Evolutionary conservation across 805 yeast genomes (phyloP).

Genomic region (Spathaspora arborariae): DNA sequence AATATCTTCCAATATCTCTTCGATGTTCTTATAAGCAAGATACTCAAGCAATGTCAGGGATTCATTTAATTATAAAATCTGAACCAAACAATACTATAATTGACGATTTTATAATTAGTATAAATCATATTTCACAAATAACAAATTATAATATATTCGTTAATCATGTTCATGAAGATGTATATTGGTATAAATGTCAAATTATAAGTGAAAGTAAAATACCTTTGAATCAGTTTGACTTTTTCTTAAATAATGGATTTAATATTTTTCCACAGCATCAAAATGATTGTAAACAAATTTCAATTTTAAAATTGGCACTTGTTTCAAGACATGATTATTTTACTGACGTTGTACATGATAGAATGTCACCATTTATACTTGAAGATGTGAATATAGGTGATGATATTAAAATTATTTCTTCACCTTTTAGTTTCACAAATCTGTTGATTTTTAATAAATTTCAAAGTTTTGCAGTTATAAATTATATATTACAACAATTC

Average conservation of each 20-base stretch:
- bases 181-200: slow-evolving; percentile 10
- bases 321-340: slow-evolving; percentile 4
- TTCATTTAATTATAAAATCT: slow-evolving; percentile 11
- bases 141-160: slow-evolving; percentile 2
- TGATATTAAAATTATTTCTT: slow-evolving; percentile 14
- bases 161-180: slow-evolving; percentile 3
- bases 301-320: slow-evolving; percentile 5
- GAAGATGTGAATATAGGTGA: slow-evolving; percentile 7
- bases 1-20: slow-evolving; percentile 16
- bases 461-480: slow-evolving; percentile 20
- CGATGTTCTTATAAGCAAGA: slow-evolving; percentile 13
- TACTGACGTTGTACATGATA: background rate
- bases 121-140: slow-evolving; percentile 9
- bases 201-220: background rate
- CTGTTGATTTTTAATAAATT: slow-evolving; percentile 26
- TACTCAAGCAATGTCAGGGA: slow-evolving; percentile 16
- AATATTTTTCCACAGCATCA: slow-evolving; percentile 15
- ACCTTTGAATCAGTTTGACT: slow-evolving; percentile 3
- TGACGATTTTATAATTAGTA: slow-evolving; percentile 10
- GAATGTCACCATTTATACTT: background rate
- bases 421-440: slow-evolving; percentile 30
- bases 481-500: slow-evolving; percentile 15
- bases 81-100: slow-evolving; percentile 2
- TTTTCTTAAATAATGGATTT: slow-evolving; percentile 16
- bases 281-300: background rate